Base-by-base conservation (phyloP, 2,329 filamentous ascomycete species). In the Fusarium guadeloupense region DNA sequence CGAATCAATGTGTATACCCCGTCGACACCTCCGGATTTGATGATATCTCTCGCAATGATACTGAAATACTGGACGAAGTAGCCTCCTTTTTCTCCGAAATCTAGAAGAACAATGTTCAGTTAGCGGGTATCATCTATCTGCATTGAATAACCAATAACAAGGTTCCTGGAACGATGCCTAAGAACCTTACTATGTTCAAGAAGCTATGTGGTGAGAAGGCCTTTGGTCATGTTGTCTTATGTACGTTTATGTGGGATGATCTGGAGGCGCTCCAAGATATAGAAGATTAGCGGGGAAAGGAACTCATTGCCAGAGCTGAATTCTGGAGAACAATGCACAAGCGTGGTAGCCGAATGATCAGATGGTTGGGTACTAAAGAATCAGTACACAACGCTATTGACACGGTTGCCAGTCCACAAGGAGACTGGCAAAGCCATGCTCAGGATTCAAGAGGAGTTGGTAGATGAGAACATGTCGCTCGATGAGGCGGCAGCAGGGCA, bases 1-100 rank as follows among this genome's bases (percentile, higher is more conserved):
- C 43, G 6, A 10, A 4, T 4, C 17, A 34, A 2, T n/a, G 41
- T 9, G 14, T 59, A 12, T 50, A 59, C 13, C 51, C 55, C 6
- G 40, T 59, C 9, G 55, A 59, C 16, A 59, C 55, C 1, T 51
- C 55, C 0, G 55, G 55, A 1, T 59, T 59, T 25, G 55, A 59
- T n/a, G 55, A 59, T n/a, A 55, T 45, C 2, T 50, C 33, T 9
- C 44, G 55, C n/a, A 34, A 28, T 10, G 55, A 59, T 4, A 46
- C 35, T 2, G 55, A 51, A 4, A 34, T 59, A 16, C 35, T 59
- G 7, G 50, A 46, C 19, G 44, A 46, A 5, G 51, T 50, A 4
- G 45, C 45, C 2, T 9, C 13, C 10, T 55, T 34, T 12, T 28
- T 59, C 1, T 42, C 51, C 5, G 21, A 55, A 16, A 50, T 40